Conservation (phyloP, 495 filamentous ascomycete species). For the Neurospora sp. region DNA sequence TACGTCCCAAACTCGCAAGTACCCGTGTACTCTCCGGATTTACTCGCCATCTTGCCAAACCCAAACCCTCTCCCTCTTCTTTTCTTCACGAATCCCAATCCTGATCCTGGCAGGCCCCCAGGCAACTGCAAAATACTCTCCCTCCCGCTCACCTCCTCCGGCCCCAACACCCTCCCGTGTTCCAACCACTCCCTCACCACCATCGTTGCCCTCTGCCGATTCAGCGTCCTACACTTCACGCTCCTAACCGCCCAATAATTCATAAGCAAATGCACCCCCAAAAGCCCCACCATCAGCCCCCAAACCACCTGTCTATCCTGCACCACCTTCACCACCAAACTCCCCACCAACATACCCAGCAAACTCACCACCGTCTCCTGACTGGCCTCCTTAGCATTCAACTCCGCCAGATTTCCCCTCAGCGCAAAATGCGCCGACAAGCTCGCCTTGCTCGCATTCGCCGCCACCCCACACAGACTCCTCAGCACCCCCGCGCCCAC, state of each 20-base stretch:
- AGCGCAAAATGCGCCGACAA: slow-evolving; percentile 85
- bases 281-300: slow-evolving; percentile 59
- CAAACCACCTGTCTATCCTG: slow-evolving; percentile 64
- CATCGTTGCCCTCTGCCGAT: slow-evolving; percentile 78
- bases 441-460: slow-evolving; percentile 80
- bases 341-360: slow-evolving; percentile 80
- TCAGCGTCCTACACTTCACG: slow-evolving; percentile 77
- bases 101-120: slow-evolving; percentile 1
- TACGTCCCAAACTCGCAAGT: slow-evolving; percentile 27
- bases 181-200: slow-evolving; percentile 54
- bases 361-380: slow-evolving; percentile 93
- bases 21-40: slow-evolving; percentile 36
- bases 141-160: slow-evolving; percentile 48
- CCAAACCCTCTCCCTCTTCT: not conserved
- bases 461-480: slow-evolving; percentile 81
- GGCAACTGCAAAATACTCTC: slow-evolving; percentile 62
- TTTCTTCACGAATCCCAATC: no score
- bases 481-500: slow-evolving; percentile 68
- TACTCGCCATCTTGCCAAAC: slow-evolving; percentile 28
- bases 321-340: slow-evolving; percentile 65
- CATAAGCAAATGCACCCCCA: slow-evolving; percentile 62
- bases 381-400: slow-evolving; percentile 92
- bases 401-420: slow-evolving; percentile 81
- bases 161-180: slow-evolving; percentile 44
- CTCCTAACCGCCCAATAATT: slow-evolving; percentile 81